Evolutionary conservation across 129 eudicot species (phyloP).

Genomic region (Ambrosia trifida): DNA sequence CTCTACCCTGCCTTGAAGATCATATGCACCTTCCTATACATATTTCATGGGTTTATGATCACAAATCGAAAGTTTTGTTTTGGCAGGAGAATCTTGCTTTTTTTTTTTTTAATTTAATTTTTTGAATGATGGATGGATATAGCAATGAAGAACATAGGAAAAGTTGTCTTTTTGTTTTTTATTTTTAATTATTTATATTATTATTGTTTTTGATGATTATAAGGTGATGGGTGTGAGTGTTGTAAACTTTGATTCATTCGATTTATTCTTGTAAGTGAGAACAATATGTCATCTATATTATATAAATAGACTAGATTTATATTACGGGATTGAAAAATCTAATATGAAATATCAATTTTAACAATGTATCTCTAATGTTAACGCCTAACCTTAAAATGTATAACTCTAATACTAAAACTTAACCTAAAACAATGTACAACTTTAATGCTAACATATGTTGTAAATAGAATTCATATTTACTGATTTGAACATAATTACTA

Average conservation of each 20-base stretch:
- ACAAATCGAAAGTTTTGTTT: constrained; percentile 20
- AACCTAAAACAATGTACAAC: too few relatives aligned
- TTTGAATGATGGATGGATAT: constrained; percentile 28
- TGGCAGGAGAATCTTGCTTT: constrained; percentile 35
- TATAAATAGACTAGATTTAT: too few relatives aligned
- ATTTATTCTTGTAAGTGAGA: constrained; percentile 50
- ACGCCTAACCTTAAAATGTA: too few relatives aligned
- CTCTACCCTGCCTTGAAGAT: neutral
- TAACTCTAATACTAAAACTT: too few relatives aligned
- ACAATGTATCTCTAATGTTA: too few relatives aligned
- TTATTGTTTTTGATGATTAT: constrained; percentile 25
- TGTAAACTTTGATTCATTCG: constrained; percentile 55
- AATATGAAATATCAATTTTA: too few relatives aligned
- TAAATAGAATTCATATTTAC: too few relatives aligned
- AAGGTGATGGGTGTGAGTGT: constrained; percentile 28
- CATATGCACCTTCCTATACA: constrained; percentile 22
- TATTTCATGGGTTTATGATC: constrained; percentile 26
- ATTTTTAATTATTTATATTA: neutral
- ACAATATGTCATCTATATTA: constrained; percentile 14
- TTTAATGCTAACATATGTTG: too few relatives aligned
- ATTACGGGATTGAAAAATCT: too few relatives aligned
- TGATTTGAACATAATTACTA: too few relatives aligned
- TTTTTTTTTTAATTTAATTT: neutral
- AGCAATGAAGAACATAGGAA: constrained; percentile 31
- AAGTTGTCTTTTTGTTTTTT: neutral